These are phyloP conservation scores for Immersiella caudata DNA, from an alignment of 495 filamentous ascomycete species.

Conservation along the genomic window DNA sequence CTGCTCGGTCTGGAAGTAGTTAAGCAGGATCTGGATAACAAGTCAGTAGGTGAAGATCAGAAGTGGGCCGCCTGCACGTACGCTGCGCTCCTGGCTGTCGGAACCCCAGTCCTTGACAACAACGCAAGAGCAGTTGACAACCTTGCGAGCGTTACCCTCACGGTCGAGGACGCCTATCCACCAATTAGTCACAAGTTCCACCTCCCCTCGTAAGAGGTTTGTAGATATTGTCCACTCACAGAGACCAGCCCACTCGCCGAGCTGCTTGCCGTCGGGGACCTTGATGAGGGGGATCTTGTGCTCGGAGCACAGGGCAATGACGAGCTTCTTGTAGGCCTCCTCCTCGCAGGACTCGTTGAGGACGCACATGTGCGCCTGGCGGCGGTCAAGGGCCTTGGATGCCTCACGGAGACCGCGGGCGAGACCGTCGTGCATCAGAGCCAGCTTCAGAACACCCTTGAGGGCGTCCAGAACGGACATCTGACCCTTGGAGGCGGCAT, in stretches of 20 bases:
- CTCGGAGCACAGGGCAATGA: constrained; percentile 95
- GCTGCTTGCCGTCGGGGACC: constrained; percentile 98
- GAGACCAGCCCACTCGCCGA: constrained; percentile 99
- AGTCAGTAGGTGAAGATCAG: background rate
- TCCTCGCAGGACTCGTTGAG: constrained; percentile 99
- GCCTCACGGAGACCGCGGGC: constrained; percentile 97
- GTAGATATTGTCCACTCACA: constrained; percentile 65
- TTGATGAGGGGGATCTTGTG: constrained; percentile 99
- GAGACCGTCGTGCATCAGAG: constrained; percentile 98
- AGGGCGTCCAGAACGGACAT: constrained; percentile 98
- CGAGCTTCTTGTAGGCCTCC: constrained; percentile 99
- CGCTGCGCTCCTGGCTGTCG: constrained; percentile 87
- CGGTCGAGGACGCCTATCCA: constrained; percentile 88
- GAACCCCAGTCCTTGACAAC: constrained; percentile 99
- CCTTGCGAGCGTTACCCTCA: constrained; percentile 98
- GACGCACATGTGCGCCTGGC: constrained; percentile 99
- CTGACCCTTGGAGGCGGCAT: constrained; percentile 79
- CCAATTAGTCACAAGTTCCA: background rate
- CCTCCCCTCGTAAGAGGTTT: background rate
- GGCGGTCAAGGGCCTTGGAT: constrained; percentile 93
- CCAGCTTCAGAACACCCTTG: constrained; percentile 95
- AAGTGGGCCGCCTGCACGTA: background rate
- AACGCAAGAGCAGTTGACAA: constrained; percentile 99
- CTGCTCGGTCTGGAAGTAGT: constrained; percentile 95
- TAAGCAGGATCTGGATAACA: constrained; percentile 78